Evolutionary conservation across 2,329 filamentous ascomycete genomes (phyloP).

Genomic region (Microcyclospora tardicrescens): DNA sequence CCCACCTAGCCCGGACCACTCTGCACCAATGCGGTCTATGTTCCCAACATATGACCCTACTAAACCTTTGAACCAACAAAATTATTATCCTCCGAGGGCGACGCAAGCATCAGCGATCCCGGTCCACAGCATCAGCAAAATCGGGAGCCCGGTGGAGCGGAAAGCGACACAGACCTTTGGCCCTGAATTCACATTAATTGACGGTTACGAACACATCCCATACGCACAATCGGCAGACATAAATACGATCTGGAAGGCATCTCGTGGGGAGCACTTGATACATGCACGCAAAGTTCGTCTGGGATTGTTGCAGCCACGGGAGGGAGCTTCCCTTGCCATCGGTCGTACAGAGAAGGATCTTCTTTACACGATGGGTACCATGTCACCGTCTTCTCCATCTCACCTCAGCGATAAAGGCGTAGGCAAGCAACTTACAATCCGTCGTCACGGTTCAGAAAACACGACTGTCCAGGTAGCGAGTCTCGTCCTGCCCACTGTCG

Average conservation of each 20-base stretch:
- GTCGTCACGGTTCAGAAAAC: slow-evolving; percentile 11
- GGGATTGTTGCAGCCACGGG: slow-evolving; percentile 11
- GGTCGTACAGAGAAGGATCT: slow-evolving; percentile 10
- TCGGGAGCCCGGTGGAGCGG: slow-evolving; percentile 23
- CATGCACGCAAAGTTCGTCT: slow-evolving; percentile 18
- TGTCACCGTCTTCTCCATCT: slow-evolving; percentile 3
- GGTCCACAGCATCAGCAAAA: slow-evolving; percentile 50
- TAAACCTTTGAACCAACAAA: slow-evolving; percentile 52
- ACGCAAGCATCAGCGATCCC: slow-evolving; percentile 50
- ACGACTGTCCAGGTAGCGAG: slow-evolving; percentile 12
- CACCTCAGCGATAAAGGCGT: background rate
- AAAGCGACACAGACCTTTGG: slow-evolving; percentile 12
- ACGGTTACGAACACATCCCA: slow-evolving; percentile 20
- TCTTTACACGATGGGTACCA: slow-evolving; percentile 14
- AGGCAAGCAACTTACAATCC: slow-evolving; percentile 12
- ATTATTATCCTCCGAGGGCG: slow-evolving; percentile 52
- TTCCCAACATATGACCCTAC: slow-evolving; percentile 63
- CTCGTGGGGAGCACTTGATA: slow-evolving; percentile 10
- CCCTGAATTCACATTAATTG: slow-evolving; percentile 16
- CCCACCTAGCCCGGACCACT: slow-evolving; percentile 7
- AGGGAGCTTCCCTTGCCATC: slow-evolving; percentile 12
- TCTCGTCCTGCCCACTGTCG: slow-evolving; percentile 10
- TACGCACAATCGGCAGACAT: slow-evolving; percentile 15
- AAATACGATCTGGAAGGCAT: slow-evolving; percentile 17
- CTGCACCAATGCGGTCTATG: slow-evolving; percentile 51